A percentile compares a stretch with the other conserved stretches of the same genome.
phyloP scores from a whole-genome alignment of 176 grass and related monocot species.

The Avena sativa region DNA sequence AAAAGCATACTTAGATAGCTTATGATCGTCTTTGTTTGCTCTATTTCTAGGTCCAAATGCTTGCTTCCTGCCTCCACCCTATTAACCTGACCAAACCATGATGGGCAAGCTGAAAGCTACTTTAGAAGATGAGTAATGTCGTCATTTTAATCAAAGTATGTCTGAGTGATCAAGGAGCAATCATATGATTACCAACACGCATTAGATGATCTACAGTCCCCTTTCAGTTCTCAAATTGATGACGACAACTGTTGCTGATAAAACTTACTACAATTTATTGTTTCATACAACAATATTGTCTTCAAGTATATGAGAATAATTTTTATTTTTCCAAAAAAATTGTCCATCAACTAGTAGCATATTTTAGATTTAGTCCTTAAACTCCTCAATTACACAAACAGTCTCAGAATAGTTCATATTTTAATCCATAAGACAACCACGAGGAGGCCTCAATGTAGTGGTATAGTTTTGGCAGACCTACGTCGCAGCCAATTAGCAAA shows the following conservation, averaged over 20 bases:
- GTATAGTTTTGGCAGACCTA: neutral
- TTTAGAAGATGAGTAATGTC: constrained; percentile 30
- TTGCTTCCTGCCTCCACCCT: constrained; percentile 22
- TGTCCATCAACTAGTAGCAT: neutral
- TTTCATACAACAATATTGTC: neutral
- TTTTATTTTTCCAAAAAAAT: neutral
- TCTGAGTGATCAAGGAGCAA: neutral
- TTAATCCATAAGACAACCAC: neutral
- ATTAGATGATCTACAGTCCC: neutral
- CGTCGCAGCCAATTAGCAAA: neutral
- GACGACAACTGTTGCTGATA: neutral
- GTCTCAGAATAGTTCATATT: neutral
- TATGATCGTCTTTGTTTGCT: constrained; percentile 27
- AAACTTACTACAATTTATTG: neutral
- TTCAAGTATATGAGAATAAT: neutral
- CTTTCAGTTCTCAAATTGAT: neutral
- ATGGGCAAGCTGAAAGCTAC: constrained; percentile 8
- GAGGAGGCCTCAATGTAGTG: neutral
- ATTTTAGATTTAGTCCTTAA: neutral
- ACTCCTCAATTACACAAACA: neutral
- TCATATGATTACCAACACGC: constrained; percentile 3
- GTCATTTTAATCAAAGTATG: neutral
- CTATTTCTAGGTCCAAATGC: neutral
- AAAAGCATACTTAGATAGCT: constrained; percentile 18
- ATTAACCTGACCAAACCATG: neutral